Percentiles rank a stretch among this genome's conserved stretches.
Evolutionary conservation across 2,329 filamentous ascomycete genomes (phyloP).

Genomic region (Cladosporium sp.): DNA sequence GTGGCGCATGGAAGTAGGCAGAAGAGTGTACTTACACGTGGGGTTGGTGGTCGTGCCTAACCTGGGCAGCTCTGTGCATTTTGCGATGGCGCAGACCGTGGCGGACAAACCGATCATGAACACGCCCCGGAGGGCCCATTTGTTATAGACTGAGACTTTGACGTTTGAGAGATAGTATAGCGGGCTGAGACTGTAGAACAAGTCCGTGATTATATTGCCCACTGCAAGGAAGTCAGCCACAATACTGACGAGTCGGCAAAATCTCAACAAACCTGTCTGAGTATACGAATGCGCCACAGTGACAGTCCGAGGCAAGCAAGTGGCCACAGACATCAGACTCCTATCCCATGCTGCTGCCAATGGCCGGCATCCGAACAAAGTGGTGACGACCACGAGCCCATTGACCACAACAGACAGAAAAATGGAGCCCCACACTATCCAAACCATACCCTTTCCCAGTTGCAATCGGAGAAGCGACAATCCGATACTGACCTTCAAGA

Average conservation of each 20-base stretch:
- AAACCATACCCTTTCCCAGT: constrained; percentile 1
- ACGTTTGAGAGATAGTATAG: not conserved
- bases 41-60: not conserved
- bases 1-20: not conserved
- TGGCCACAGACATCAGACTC: not conserved
- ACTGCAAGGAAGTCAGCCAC: not conserved
- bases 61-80: constrained; percentile 3
- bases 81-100: constrained; percentile 9
- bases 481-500: constrained; percentile 8
- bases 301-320: not conserved
- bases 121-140: constrained; percentile 5
- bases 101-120: not conserved
- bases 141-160: constrained; percentile 1
- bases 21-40: not conserved
- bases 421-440: not conserved
- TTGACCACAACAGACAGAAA: not conserved
- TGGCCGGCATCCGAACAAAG: constrained; percentile 2
- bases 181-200: constrained; percentile 2
- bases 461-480: not conserved
- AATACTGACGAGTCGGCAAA: not conserved
- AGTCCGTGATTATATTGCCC: constrained; percentile 1
- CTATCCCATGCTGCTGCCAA: constrained; percentile 3
- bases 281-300: not conserved
- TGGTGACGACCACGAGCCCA: not conserved
- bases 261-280: not conserved